phyloP scores from a whole-genome alignment of 257 asterid genomes.

The Scutellaria minor region DNA sequence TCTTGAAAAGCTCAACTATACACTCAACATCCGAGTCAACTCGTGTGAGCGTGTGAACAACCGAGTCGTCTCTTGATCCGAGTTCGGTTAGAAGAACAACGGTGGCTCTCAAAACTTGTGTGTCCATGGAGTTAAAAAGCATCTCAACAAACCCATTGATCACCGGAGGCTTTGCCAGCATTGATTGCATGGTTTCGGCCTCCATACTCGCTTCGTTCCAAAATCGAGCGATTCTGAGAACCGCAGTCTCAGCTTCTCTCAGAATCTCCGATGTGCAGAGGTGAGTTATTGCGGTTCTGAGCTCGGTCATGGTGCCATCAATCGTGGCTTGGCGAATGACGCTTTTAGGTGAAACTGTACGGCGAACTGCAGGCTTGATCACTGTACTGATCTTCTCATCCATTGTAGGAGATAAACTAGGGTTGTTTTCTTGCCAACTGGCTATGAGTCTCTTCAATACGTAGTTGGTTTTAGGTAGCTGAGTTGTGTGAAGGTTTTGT shows the following conservation, averaged over 20 bases:
- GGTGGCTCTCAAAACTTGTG: slow-evolving; percentile 54
- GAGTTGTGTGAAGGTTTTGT: slow-evolving; percentile 56
- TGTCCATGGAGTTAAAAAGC: slow-evolving; percentile 67
- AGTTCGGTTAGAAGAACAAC: slow-evolving; percentile 65
- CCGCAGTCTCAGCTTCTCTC: slow-evolving; percentile 68
- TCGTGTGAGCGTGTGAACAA: slow-evolving; percentile 65
- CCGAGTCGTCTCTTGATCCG: slow-evolving; percentile 57
- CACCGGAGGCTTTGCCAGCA: slow-evolving; percentile 72
- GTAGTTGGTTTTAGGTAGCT: slow-evolving; percentile 73
- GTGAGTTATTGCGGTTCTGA: slow-evolving; percentile 55
- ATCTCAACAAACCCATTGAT: slow-evolving; percentile 74
- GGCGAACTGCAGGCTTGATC: slow-evolving; percentile 26
- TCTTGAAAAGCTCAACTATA: slow-evolving; percentile 66
- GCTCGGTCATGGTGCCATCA: slow-evolving; percentile 55
- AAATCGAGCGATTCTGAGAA: slow-evolving; percentile 53
- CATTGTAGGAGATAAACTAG: slow-evolving; percentile 5
- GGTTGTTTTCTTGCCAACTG: slow-evolving; percentile 65
- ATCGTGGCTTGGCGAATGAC: slow-evolving; percentile 56
- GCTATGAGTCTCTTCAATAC: slow-evolving; percentile 88
- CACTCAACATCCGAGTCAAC: slow-evolving; percentile 81
- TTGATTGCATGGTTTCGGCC: slow-evolving; percentile 41
- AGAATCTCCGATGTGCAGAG: slow-evolving; percentile 73
- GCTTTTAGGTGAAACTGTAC: slow-evolving; percentile 52
- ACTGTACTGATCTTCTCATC: not conserved
- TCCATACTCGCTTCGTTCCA: slow-evolving; percentile 50